phyloP scores from a whole-genome alignment of 1,139 yeast genomes.

The Saccharomyces hybrid region DNA sequence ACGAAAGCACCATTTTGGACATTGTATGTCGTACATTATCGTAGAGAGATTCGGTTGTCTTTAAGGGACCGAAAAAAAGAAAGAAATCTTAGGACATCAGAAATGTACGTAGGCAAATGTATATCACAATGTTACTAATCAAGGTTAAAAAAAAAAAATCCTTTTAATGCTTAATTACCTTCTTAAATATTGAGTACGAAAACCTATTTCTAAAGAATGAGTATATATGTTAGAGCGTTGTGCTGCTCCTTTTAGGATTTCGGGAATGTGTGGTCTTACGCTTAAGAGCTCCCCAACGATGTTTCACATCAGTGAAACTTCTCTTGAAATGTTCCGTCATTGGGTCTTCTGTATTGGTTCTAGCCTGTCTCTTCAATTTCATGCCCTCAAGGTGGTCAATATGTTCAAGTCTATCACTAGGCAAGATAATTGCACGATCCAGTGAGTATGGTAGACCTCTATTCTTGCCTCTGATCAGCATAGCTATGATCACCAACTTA shows the following conservation, averaged over 20 bases:
- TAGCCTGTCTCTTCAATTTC: conserved; percentile 10
- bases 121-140: background rate
- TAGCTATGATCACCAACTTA: conserved; percentile 76
- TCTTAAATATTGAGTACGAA: background rate
- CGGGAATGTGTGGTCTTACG: background rate
- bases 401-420: conserved; percentile 58
- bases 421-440: conserved; percentile 90
- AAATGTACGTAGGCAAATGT: background rate
- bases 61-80: background rate
- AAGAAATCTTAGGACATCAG: background rate
- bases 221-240: background rate
- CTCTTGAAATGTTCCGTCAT: background rate
- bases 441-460: conserved; percentile 92
- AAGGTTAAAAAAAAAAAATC: background rate
- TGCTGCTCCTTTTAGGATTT: background rate
- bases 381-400: conserved; percentile 63
- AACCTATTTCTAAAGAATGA: too few relatives aligned
- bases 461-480: conserved; percentile 92
- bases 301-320: background rate
- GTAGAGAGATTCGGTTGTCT: background rate
- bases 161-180: background rate
- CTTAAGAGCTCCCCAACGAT: background rate
- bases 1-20: background rate
- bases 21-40: background rate
- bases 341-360: background rate